Conservation (phyloP, 345 rosid genomes). For the Populus nigra region DNA sequence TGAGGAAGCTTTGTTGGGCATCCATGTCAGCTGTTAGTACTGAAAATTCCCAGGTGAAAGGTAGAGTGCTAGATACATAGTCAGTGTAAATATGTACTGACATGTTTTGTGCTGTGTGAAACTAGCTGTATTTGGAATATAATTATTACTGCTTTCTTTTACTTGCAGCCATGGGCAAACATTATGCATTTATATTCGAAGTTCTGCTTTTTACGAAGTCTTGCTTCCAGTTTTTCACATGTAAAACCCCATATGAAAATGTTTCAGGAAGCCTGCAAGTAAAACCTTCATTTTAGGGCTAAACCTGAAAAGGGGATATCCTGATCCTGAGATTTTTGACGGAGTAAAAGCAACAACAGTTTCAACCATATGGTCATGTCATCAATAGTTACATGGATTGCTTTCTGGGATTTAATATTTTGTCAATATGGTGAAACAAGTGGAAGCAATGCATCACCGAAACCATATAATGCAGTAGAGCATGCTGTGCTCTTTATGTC, state of each 20-base stretch:
- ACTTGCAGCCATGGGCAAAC: not conserved
- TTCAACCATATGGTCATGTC: not conserved
- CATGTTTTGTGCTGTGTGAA: not conserved
- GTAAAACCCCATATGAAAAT: not conserved
- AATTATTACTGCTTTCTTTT: not conserved
- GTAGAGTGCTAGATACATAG: not conserved
- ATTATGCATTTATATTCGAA: not conserved
- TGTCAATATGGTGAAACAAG: slow-evolving; percentile 5
- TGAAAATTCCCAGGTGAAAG: not conserved
- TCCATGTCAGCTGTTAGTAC: not conserved
- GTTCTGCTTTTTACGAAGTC: not conserved
- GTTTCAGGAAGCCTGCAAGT: not conserved
- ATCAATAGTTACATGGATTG: not conserved
- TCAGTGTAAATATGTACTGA: not conserved
- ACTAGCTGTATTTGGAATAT: not conserved
- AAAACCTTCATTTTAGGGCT: not conserved
- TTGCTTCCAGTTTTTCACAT: not conserved
- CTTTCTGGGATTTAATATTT: not conserved
- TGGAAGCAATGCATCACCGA: not conserved
- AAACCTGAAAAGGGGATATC: not conserved
- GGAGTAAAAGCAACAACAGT: not conserved
- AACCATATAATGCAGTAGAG: slow-evolving; percentile 10
- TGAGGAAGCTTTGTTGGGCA: not conserved
- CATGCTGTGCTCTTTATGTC: slow-evolving; percentile 10
- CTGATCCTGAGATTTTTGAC: not conserved